Evolutionary conservation across 257 asterid genomes (phyloP).

Genomic region (Scutellaria galericulata): DNA sequence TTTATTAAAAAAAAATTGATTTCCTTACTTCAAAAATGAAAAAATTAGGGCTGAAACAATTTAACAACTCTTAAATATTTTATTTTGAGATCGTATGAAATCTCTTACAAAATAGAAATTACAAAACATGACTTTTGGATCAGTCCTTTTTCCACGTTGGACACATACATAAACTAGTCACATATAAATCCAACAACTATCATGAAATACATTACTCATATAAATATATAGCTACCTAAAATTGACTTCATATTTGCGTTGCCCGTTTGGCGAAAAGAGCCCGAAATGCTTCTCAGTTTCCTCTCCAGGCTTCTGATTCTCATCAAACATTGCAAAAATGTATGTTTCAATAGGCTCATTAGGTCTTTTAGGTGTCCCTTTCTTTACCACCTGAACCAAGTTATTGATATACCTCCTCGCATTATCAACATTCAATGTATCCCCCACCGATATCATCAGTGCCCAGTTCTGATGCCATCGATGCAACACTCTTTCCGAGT

Average conservation of each 20-base stretch:
- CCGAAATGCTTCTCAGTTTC: slow-evolving; percentile 30
- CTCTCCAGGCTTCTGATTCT: slow-evolving; percentile 25
- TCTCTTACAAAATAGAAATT: no score
- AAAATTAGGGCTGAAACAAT: no score
- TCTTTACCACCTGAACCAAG: slow-evolving; percentile 36
- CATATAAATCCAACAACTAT: no score
- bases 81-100: no score
- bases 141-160: no score
- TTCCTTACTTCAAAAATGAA: no score
- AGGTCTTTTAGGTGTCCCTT: slow-evolving; percentile 35
- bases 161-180: no score
- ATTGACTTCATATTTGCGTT: slow-evolving; percentile 24
- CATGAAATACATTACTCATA: no score
- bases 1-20: no score
- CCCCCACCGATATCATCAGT: background rate
- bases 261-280: slow-evolving; percentile 4
- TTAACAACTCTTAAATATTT: no score
- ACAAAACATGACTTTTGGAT: no score
- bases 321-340: slow-evolving; percentile 41
- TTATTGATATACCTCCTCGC: slow-evolving; percentile 30
- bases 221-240: slow-evolving; percentile 12
- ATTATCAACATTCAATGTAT: background rate
- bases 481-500: slow-evolving; percentile 28
- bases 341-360: slow-evolving; percentile 31
- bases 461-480: background rate